A percentile compares a stretch with the other conserved stretches of the same genome.
phyloP scores from a whole-genome alignment of 345 rosid genomes.

The Gossypium bickii region DNA sequence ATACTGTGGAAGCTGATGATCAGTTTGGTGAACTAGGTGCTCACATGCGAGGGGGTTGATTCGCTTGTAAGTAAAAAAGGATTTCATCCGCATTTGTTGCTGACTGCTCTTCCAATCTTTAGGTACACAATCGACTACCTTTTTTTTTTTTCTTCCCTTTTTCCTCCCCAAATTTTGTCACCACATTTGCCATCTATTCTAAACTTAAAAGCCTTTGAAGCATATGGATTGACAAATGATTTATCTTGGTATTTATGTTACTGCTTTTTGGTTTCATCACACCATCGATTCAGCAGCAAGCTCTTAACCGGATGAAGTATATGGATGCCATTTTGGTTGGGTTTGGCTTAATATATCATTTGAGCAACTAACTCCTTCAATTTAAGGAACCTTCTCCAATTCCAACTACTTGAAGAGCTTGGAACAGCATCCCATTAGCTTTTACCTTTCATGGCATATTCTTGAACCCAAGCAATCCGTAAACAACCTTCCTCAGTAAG shows the following conservation, averaged over 20 bases:
- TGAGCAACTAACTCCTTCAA: too few species aligned
- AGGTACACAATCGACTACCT: neutral
- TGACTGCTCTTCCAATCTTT: neutral
- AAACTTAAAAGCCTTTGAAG: neutral
- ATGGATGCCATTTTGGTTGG: too few species aligned
- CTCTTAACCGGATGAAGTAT: neutral
- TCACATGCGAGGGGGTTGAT: slow-evolving; percentile 89
- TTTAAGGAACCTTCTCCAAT: too few species aligned
- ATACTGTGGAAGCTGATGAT: slow-evolving; percentile 92
- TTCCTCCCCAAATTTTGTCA: neutral
- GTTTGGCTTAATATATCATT: too few species aligned
- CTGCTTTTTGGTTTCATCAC: neutral
- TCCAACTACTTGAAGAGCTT: too few species aligned
- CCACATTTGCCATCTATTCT: neutral
- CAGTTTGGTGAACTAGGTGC: slow-evolving; percentile 98
- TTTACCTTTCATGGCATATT: too few species aligned
- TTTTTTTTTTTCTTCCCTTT: neutral
- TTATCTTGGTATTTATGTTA: neutral
- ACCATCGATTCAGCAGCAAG: neutral
- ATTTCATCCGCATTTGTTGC: neutral
- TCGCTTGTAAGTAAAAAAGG: neutral
- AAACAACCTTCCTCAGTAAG: too few species aligned
- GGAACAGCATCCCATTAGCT: too few species aligned
- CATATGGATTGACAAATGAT: neutral
- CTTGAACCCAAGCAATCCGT: too few species aligned